Percentiles rank a stretch among this genome's conserved stretches.
These are phyloP conservation scores for Harrya chromipes DNA, from an alignment of 768 basidiomycete genomes.

Conservation along the genomic window DNA sequence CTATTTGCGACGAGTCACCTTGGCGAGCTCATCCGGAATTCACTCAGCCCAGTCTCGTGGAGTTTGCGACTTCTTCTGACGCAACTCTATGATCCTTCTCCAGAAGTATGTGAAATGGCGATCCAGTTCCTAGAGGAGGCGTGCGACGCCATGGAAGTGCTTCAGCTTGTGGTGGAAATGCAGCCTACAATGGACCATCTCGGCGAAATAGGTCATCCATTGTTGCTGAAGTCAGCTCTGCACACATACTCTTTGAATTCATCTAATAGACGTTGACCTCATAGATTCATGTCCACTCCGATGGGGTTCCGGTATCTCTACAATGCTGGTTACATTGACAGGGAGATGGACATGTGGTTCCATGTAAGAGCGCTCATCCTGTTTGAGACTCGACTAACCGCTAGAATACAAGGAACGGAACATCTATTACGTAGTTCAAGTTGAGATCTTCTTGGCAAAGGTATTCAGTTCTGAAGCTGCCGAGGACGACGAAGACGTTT, in stretches of 20 bases:
- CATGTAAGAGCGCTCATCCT: constrained; percentile 51
- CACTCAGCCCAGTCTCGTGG: constrained; percentile 72
- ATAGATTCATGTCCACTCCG: constrained; percentile 90
- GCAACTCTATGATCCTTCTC: constrained; percentile 90
- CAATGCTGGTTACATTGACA: constrained; percentile 88
- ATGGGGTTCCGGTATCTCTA: constrained; percentile 92
- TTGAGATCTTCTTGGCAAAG: constrained; percentile 87
- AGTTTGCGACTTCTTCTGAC: constrained; percentile 87
- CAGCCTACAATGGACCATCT: constrained; percentile 94
- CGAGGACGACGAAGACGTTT: constrained; percentile 65
- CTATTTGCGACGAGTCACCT: constrained; percentile 87
- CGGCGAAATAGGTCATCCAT: constrained; percentile 85
- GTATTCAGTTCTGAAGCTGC: constrained; percentile 56
- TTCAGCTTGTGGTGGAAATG: constrained; percentile 91
- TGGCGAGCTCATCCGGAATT: constrained; percentile 71
- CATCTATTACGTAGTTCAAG: constrained; percentile 86
- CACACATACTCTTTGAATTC: background rate
- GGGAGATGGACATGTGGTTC: constrained; percentile 96
- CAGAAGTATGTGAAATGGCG: constrained; percentile 88
- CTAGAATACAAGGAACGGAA: constrained; percentile 75
- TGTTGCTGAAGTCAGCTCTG: constrained; percentile 74
- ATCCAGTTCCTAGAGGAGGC: constrained; percentile 87
- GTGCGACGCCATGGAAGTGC: constrained; percentile 77
- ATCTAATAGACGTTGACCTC: background rate
- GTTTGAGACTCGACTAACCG: constrained; percentile 5